Conservation (phyloP, 106 monocot species). For the Dendrobium huoshanense region DNA sequence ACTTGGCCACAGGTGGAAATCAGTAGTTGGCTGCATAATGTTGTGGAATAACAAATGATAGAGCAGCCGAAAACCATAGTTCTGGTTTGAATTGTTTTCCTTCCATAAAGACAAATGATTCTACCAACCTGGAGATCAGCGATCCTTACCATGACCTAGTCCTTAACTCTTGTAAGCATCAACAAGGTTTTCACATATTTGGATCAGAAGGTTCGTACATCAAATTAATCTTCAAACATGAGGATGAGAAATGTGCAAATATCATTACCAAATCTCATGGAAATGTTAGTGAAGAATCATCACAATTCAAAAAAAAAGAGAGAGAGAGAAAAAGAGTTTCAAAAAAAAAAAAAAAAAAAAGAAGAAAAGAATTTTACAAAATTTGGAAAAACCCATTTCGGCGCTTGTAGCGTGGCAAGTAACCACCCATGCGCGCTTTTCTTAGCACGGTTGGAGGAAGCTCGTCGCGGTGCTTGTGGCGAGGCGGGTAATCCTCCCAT, state of each 20-base stretch:
- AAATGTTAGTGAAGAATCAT: conserved; percentile 21
- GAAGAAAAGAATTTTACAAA: no score
- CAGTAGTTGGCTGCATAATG: no score
- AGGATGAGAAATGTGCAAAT: conserved; percentile 18
- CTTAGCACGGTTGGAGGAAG: no score
- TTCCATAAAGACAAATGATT: conserved; percentile 31
- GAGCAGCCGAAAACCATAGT: conserved; percentile 9
- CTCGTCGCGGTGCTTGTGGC: no score
- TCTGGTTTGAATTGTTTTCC: conserved; percentile 20
- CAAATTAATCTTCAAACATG: conserved; percentile 7
- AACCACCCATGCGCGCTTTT: no score
- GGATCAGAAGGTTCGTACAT: conserved; percentile 12
- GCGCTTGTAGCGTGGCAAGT: no score
- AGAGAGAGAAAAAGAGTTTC: no score
- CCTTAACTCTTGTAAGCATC: conserved; percentile 1
- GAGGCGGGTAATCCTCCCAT: no score
- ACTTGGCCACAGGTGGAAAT: neutral
- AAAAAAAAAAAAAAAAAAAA: no score
- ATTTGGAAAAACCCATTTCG: no score
- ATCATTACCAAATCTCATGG: conserved; percentile 17
- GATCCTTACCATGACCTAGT: conserved; percentile 27
- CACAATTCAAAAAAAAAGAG: neutral
- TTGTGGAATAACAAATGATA: neutral
- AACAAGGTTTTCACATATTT: neutral
- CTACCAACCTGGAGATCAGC: conserved; percentile 17